Conservation (phyloP, 805 yeast species). For the Pichia cabralensis region DNA sequence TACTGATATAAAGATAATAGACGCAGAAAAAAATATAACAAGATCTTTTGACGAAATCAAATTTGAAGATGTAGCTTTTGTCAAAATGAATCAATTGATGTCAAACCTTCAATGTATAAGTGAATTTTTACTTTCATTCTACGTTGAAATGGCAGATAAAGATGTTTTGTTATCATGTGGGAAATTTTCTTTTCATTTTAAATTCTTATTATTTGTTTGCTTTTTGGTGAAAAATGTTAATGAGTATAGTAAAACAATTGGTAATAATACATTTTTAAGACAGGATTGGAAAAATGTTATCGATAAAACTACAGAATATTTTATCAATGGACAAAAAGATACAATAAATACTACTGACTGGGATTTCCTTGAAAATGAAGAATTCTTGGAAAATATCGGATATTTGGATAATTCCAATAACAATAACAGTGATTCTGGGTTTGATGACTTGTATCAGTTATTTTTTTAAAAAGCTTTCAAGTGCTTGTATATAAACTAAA, state of each 20-base stretch:
- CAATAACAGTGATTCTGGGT: background rate
- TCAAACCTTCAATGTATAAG: conserved; percentile 10
- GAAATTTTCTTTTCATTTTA: conserved; percentile 13
- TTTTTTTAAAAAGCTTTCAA: conserved; percentile 1
- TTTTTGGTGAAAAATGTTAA: conserved; percentile 11
- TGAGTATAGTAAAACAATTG: background rate
- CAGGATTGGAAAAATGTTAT: conserved; percentile 6
- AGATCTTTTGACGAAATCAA: background rate
- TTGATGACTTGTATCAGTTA: background rate
- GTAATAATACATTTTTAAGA: no score
- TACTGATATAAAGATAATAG: background rate
- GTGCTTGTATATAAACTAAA: background rate
- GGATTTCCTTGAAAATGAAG: background rate
- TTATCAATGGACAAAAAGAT: background rate
- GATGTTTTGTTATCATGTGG: conserved; percentile 9
- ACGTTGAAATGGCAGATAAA: conserved; percentile 6
- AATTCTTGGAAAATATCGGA: background rate
- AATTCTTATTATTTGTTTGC: conserved; percentile 13
- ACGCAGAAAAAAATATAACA: conserved; percentile 1
- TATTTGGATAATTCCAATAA: background rate
- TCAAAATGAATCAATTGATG: conserved; percentile 2
- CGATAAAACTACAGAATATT: conserved; percentile 3
- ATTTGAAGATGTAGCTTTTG: background rate
- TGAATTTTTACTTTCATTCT: conserved; percentile 11
- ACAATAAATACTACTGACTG: background rate